Conservation (phyloP, 139 green algal species). For the Closterium sp. region DNA sequence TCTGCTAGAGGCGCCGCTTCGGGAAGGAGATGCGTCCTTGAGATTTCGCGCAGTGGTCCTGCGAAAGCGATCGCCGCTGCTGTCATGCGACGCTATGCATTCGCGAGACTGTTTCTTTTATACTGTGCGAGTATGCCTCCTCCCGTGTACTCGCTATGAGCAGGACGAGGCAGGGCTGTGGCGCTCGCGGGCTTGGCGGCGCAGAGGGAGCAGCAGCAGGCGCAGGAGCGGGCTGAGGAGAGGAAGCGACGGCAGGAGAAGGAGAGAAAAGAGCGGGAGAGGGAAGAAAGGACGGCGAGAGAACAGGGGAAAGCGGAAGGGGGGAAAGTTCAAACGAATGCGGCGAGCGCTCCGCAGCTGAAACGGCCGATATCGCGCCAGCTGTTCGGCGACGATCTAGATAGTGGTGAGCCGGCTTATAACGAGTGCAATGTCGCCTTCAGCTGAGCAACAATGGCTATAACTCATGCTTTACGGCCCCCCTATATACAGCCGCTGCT, state of each 20-base stretch:
- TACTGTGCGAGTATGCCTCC: background rate
- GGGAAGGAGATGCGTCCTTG: too few species aligned
- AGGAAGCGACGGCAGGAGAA: background rate
- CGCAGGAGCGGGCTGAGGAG: background rate
- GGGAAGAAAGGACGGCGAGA: background rate
- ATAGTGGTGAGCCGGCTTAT: too few species aligned
- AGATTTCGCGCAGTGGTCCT: too few species aligned
- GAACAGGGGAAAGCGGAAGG: too few species aligned
- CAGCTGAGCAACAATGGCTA: too few species aligned
- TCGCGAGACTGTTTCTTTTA: background rate
- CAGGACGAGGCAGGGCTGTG: background rate
- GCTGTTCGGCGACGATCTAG: background rate
- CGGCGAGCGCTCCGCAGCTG: too few species aligned
- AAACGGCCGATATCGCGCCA: background rate
- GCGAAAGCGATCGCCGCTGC: background rate
- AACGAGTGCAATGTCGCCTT: too few species aligned
- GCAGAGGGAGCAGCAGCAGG: background rate
- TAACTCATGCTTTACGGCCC: too few species aligned
- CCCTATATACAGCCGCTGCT: too few species aligned
- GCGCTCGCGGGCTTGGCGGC: background rate
- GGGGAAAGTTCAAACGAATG: too few species aligned
- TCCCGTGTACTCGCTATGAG: background rate
- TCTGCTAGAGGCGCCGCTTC: too few species aligned
- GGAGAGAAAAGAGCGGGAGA: background rate
- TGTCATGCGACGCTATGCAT: background rate